Percentiles rank a stretch among this genome's conserved stretches.
phyloP scores from a whole-genome alignment of 352 stramenopile genomes.

The Phytophthora lateralis region DNA sequence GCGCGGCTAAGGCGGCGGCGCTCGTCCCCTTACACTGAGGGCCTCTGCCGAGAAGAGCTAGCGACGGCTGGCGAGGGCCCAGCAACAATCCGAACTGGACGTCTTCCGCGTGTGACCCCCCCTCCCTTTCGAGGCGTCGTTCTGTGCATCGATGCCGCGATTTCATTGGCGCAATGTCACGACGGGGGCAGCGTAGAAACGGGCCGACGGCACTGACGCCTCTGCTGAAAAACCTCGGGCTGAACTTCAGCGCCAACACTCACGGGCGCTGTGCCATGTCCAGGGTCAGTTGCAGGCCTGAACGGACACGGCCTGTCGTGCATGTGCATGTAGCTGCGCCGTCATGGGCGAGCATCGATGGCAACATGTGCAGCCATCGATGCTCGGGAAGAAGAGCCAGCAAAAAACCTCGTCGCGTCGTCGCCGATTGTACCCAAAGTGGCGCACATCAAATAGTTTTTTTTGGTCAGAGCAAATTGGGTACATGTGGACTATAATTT shows the following conservation, averaged over 20 bases:
- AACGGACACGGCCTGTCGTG: neutral
- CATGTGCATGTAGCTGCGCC: too few relatives aligned
- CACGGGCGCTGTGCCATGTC: neutral
- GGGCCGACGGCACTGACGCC: conserved; percentile 7
- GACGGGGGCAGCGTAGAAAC: conserved; percentile 10
- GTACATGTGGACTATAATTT: too few relatives aligned
- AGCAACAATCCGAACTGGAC: conserved; percentile 50
- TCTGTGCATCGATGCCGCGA: conserved; percentile 11
- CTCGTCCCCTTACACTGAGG: too few relatives aligned
- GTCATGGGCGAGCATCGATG: neutral
- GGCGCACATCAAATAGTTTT: conserved; percentile 1
- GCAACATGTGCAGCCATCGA: neutral
- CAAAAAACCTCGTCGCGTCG: conserved; percentile 7
- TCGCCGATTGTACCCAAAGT: conserved; percentile 11
- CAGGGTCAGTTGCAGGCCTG: neutral
- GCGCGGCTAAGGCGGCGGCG: too few relatives aligned
- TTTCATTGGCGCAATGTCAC: conserved; percentile 37
- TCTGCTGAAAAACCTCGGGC: neutral
- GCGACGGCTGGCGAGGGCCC: conserved; percentile 10
- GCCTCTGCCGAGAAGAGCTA: too few relatives aligned
- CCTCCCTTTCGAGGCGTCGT: conserved; percentile 13
- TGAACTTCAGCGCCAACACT: neutral
- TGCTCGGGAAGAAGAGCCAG: conserved; percentile 7
- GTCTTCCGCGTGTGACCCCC: conserved; percentile 25
- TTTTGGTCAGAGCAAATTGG: neutral